Evolutionary conservation across 2,329 filamentous ascomycete species (phyloP).

Genomic region (Anisogramma anomala): DNA sequence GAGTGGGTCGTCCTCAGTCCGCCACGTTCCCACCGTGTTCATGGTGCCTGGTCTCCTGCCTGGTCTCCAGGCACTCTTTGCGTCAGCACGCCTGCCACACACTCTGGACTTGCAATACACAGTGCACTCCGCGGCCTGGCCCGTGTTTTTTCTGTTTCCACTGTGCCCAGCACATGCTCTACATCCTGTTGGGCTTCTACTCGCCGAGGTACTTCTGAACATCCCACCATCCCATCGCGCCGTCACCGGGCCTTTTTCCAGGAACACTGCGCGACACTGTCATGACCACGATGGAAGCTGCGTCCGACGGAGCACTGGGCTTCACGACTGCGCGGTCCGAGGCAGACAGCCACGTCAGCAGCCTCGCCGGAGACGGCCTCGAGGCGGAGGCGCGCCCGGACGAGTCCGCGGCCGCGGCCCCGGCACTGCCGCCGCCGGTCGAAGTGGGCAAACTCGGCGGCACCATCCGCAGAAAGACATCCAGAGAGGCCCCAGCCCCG

Average conservation of each 20-base stretch:
- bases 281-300: conserved; percentile 6
- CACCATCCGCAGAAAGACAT: conserved; percentile 7
- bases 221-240: background rate
- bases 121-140: no score
- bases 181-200: no score
- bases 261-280: conserved; percentile 5
- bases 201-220: background rate
- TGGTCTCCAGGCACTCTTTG: no score
- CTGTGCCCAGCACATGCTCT: no score
- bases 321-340: conserved; percentile 7
- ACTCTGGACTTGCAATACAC: no score
- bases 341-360: background rate
- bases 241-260: no score
- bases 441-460: conserved; percentile 1
- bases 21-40: no score
- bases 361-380: conserved; percentile 5
- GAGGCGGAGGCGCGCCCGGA: conserved; percentile 10
- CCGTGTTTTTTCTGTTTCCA: no score
- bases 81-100: no score
- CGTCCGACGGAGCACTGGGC: background rate
- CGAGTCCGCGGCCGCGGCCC: conserved; percentile 3
- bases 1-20: no score
- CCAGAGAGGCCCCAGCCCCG: conserved; percentile 23
- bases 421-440: background rate
- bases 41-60: no score